Evolutionary conservation across 352 stramenopile genomes (phyloP).

Genomic region (Phytophthora pistaciae): DNA sequence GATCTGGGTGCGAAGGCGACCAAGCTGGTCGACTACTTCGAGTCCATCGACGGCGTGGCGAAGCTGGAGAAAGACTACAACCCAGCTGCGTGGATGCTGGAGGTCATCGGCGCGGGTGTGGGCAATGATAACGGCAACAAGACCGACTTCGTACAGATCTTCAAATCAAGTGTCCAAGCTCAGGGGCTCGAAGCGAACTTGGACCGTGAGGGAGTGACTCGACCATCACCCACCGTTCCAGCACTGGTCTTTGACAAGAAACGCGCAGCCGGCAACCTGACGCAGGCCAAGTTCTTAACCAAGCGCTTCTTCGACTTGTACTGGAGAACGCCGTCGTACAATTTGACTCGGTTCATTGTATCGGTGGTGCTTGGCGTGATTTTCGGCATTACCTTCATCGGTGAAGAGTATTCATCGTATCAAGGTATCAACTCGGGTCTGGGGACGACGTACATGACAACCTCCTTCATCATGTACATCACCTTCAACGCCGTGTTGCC

Average conservation of each 20-base stretch:
- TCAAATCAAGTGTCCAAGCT: constrained; percentile 16
- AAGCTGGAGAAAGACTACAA: constrained; percentile 71
- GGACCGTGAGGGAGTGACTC: constrained; percentile 10
- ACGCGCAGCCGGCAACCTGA: constrained; percentile 16
- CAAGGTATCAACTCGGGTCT: constrained; percentile 45
- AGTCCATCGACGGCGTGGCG: constrained; percentile 47
- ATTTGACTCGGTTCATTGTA: constrained; percentile 58
- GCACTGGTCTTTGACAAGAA: constrained; percentile 27
- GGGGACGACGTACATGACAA: constrained; percentile 79
- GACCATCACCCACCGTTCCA: constrained; percentile 7
- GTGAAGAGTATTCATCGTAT: constrained; percentile 36
- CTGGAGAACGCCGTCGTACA: constrained; percentile 84
- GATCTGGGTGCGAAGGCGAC: constrained; percentile 47
- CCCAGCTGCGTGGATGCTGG: constrained; percentile 90
- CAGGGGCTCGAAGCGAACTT: constrained; percentile 8
- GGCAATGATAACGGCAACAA: constrained; percentile 33
- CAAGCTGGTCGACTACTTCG: constrained; percentile 61
- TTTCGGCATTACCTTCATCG: constrained; percentile 23
- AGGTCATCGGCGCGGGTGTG: constrained; percentile 57
- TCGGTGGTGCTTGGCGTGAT: constrained; percentile 5
- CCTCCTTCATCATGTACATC: constrained; percentile 35
- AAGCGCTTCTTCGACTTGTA: constrained; percentile 69
- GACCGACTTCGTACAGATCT: constrained; percentile 16
- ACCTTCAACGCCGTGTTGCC: constrained; percentile 48
- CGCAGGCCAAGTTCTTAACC: constrained; percentile 46